Evolutionary conservation across 305 asterid genomes (phyloP).

Genomic region (Fraxinus angustifolia): DNA sequence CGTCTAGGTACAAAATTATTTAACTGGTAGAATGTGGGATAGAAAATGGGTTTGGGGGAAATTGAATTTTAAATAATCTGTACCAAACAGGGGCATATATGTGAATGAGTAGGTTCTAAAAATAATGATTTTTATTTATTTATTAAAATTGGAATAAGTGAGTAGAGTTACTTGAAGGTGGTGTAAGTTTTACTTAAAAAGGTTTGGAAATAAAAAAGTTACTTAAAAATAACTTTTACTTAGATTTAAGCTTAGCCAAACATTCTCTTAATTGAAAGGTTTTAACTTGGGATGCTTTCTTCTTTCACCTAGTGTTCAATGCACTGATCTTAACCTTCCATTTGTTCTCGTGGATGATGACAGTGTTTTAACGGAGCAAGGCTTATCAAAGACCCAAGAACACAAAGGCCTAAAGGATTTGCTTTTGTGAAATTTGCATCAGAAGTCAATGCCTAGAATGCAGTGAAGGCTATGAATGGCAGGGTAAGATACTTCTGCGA

Average conservation of each 20-base stretch:
- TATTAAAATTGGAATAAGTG: not conserved
- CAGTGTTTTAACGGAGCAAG: constrained; percentile 42
- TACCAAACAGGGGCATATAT: not conserved
- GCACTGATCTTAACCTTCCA: constrained; percentile 1
- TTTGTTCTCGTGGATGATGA: not conserved
- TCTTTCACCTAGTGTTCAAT: not conserved
- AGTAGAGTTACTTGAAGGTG: not conserved
- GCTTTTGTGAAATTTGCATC: constrained; percentile 66
- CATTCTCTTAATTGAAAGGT: not conserved
- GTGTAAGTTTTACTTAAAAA: not conserved
- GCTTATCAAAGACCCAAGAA: constrained; percentile 61
- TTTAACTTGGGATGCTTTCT: not conserved
- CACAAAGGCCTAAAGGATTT: constrained; percentile 72
- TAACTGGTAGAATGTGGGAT: not conserved
- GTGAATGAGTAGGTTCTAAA: not conserved
- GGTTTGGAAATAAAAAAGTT: not conserved
- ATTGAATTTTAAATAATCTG: not conserved
- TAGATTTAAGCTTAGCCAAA: not conserved
- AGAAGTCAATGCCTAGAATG: constrained; percentile 58
- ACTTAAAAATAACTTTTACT: not conserved
- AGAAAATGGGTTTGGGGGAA: not conserved
- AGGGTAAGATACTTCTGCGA: constrained; percentile 35
- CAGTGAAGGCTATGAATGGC: constrained; percentile 59
- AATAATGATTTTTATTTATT: not conserved
- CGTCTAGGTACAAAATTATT: not conserved